These are phyloP conservation scores for Trichosporon ovoides DNA, from an alignment of 1,284 basidiomycete genomes.

Conservation along the genomic window DNA sequence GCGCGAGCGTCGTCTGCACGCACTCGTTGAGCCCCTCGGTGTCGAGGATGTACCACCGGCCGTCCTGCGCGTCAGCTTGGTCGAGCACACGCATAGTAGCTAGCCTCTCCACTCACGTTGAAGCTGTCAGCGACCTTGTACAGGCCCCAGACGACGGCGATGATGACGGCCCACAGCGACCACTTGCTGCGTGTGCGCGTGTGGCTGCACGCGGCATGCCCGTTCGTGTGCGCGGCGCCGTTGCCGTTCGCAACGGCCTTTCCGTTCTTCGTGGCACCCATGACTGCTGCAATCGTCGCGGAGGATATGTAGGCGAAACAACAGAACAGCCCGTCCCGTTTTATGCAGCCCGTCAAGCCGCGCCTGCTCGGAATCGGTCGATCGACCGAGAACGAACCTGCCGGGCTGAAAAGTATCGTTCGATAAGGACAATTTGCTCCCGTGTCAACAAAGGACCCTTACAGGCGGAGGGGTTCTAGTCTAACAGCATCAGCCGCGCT, in stretches of 20 bases:
- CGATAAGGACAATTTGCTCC: conserved; percentile 1
- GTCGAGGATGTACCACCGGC: conserved; percentile 65
- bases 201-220: not conserved
- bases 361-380: not conserved
- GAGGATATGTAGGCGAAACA: not conserved
- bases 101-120: conserved; percentile 34
- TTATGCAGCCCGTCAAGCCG: not conserved
- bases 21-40: conserved; percentile 62
- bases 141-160: conserved; percentile 28
- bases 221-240: not conserved
- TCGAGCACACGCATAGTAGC: not conserved
- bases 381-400: not conserved
- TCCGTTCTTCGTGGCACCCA: not conserved
- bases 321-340: not conserved
- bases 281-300: not conserved
- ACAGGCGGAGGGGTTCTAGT: not conserved
- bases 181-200: conserved; percentile 15
- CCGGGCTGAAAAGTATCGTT: not conserved
- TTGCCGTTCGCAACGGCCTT: not conserved
- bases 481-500: not conserved
- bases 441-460: conserved; percentile 1
- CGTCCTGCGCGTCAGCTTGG: conserved; percentile 37
- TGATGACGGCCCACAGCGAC: conserved; percentile 19
- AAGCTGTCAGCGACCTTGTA: conserved; percentile 29
- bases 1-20: conserved; percentile 63